phyloP scores from a whole-genome alignment of 2,329 filamentous ascomycete genomes.

The Epichloe coenophiala region DNA sequence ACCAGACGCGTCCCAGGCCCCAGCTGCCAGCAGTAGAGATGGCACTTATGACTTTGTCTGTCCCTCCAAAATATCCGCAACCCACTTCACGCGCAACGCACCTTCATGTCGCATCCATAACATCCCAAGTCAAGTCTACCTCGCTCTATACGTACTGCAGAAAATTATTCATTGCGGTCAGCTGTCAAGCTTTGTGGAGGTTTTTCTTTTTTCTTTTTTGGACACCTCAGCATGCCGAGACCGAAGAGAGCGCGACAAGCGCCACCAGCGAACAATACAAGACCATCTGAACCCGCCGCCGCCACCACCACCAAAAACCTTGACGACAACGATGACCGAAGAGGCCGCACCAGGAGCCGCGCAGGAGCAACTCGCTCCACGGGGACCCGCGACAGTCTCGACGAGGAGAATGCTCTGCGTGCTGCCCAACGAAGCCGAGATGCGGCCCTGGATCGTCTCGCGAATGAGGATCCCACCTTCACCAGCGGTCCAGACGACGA shows the following conservation, averaged over 20 bases:
- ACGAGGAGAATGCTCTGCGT: constrained; percentile 15
- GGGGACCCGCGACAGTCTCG: constrained; percentile 7
- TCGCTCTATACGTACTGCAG: not conserved
- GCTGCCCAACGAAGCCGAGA: constrained; percentile 19
- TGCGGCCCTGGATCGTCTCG: constrained; percentile 22
- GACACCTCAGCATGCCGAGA: constrained; percentile 7
- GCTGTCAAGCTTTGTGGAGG: too few relatives aligned
- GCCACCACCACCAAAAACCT: not conserved
- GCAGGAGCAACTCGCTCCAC: constrained; percentile 7
- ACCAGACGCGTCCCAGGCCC: constrained; percentile 12
- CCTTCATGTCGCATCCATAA: not conserved
- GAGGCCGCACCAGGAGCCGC: constrained; percentile 12
- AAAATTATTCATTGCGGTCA: not conserved
- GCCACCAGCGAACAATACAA: not conserved
- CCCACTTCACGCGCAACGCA: not conserved
- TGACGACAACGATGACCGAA: constrained; percentile 12
- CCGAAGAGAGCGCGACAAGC: constrained; percentile 7
- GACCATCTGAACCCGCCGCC: not conserved
- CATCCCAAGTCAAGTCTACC: not conserved
- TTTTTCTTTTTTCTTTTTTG: not conserved
- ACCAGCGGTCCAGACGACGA: constrained; percentile 15
- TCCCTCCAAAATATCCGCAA: constrained; percentile 5
- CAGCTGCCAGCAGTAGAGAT: too few relatives aligned
- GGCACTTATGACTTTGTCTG: constrained; percentile 9
- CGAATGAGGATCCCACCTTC: constrained; percentile 20